Base-by-base conservation (phyloP, 2,329 filamentous ascomycete species). In the Geosmithia morbida region DNA sequence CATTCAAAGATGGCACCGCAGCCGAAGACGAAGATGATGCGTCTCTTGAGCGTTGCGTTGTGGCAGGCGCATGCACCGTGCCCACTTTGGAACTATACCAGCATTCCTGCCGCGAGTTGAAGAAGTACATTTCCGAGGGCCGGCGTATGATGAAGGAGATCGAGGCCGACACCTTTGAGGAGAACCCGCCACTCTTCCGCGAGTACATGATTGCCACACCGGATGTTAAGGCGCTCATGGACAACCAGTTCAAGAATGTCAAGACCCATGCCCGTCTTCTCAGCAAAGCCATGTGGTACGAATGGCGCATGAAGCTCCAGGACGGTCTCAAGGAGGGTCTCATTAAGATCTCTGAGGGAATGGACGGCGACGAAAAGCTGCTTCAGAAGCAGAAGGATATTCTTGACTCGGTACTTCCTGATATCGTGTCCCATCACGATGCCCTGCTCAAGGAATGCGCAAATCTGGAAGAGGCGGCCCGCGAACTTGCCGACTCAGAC, bases 221-320 rank as follows among this genome's bases (percentile, higher is more conserved):
- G 1, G 87, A 94, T 51, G 81, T 94, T 59, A 88, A 86, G 57
- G 66, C 79, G 3, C 73, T 94, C 46, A 94, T 98, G 82, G 90
- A 98, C 66, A 92, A 86, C 53, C 89, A 97, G 60, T 92, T 98
- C 71, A 92, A 94, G 63, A 96, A 97, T 58, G 85, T 95, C 63
- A 97, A 96, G 69, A 89, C 87, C 0, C 85, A 94, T 61, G 87
- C 90, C 16, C 79, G 92, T 22, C 73, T 96, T 14, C 71, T 89
- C 46, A 96, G 90, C 67, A 96, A 96, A 61, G 87, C 87, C 49
- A 89, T 92, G 70, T 98, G 92, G 92, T 98, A 98, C 61, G 85
- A 90, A 58, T 98, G 92, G 92, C 83, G 92, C 41, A 90, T 86
- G 73, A 90, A 92, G 57, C 74, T 97, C 20, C 81, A 88, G 48